Evolutionary conservation across 495 filamentous ascomycete genomes (phyloP).

Genomic region (Recurvomyces mirabilis): DNA sequence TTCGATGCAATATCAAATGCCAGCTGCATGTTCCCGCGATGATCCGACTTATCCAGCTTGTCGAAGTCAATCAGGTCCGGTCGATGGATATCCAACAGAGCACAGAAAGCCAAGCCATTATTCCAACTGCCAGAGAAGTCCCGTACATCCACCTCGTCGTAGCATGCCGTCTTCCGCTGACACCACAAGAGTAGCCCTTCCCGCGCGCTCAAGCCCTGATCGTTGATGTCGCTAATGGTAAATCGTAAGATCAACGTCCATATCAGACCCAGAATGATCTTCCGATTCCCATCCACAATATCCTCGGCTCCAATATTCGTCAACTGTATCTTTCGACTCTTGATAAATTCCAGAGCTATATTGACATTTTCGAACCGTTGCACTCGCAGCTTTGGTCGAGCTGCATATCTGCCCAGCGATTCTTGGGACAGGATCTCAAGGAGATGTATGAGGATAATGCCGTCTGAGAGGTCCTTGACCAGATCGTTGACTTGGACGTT

Average conservation of each 20-base stretch:
- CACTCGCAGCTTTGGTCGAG: conserved; percentile 87
- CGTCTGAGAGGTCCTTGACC: conserved; percentile 80
- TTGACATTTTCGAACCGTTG: conserved; percentile 99
- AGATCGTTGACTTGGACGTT: conserved; percentile 69
- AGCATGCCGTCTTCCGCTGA: conserved; percentile 95
- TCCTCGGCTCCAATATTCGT: conserved; percentile 98
- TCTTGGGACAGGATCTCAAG: conserved; percentile 90
- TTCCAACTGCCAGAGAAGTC: conserved; percentile 97
- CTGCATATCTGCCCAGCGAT: conserved; percentile 90
- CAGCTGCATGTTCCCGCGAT: conserved; percentile 92
- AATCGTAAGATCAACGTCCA: conserved; percentile 97
- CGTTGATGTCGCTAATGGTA: conserved; percentile 96
- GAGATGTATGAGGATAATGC: conserved; percentile 88
- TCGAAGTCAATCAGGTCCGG: conserved; percentile 97
- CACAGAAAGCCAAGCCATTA: conserved; percentile 92
- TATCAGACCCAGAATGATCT: conserved; percentile 92
- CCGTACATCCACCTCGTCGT: conserved; percentile 85
- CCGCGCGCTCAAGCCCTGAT: conserved; percentile 95
- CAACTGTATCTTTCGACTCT: conserved; percentile 82
- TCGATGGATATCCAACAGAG: conserved; percentile 89
- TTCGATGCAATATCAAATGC: conserved; percentile 91
- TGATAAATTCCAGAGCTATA: conserved; percentile 85
- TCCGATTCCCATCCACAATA: conserved; percentile 93
- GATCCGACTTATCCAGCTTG: conserved; percentile 82
- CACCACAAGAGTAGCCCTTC: conserved; percentile 94